A percentile compares a stretch with the other conserved stretches of the same genome.
phyloP scores from a whole-genome alignment of 441 rosid species.

The Eutrema salsugineum region DNA sequence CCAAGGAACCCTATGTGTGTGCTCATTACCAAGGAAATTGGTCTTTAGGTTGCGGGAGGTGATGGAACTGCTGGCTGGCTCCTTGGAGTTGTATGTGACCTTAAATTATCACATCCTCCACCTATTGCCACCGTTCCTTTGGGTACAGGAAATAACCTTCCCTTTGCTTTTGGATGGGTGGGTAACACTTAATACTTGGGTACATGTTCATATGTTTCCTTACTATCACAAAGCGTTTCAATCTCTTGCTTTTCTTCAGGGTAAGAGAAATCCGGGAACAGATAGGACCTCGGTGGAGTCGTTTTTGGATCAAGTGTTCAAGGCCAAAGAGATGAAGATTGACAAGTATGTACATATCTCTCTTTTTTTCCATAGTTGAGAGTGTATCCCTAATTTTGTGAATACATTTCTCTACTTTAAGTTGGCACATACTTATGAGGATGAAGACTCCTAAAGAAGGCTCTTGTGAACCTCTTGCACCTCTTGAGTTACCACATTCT shows the following conservation, averaged over 20 bases:
- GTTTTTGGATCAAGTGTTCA: slow-evolving; percentile 57
- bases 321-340: slow-evolving; percentile 88
- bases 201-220: background rate
- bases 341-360: slow-evolving; percentile 57
- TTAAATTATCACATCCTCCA: slow-evolving; percentile 76
- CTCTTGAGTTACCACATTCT: slow-evolving; percentile 91
- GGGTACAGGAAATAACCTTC: slow-evolving; percentile 94
- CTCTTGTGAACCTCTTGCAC: slow-evolving; percentile 86
- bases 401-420: slow-evolving; percentile 21
- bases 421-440: slow-evolving; percentile 95
- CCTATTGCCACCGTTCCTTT: slow-evolving; percentile 85
- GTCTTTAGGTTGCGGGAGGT: slow-evolving; percentile 87
- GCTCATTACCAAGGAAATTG: too few relatives aligned
- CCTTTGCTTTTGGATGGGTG: slow-evolving; percentile 94
- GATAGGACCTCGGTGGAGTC: slow-evolving; percentile 59
- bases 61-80: slow-evolving; percentile 99
- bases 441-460: slow-evolving; percentile 69
- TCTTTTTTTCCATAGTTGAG: background rate
- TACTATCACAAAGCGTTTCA: background rate
- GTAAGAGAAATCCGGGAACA: slow-evolving; percentile 88
- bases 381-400: background rate
- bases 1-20: too few relatives aligned
- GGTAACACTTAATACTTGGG: background rate
- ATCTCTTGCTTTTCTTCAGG: slow-evolving; percentile 43
- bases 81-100: slow-evolving; percentile 87